Base-by-base conservation (phyloP, 305 asterid genomes). In the Euphrasia arctica region DNA sequence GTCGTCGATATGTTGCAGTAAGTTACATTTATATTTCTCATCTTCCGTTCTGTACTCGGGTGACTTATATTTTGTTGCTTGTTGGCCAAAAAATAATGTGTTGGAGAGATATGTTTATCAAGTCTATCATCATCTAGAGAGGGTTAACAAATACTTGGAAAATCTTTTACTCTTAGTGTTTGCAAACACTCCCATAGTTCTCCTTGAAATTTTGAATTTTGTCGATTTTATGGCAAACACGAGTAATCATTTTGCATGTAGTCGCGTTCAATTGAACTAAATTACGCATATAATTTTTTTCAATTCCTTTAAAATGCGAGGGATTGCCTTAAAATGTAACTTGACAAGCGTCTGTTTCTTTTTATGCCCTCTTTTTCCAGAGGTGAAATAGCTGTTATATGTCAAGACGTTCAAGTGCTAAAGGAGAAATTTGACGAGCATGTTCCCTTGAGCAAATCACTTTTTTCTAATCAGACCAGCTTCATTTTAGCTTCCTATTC, bases 361-460 rank as follows among this genome's bases (percentile, higher is more conserved):
- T 36, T 36, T 36, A 1, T 2, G 8, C 42, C 42, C 9, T 36
- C 42, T 36, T 12, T 39, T 69, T 76, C 79, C 64, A 93, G 97
- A 70, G 99, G 99, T 55, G 99, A 93, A 70, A 77, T 86, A 49
- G 90, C 85, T 55, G 96, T 86, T 45, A 83, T 88, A 74, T 87
- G 85, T 68, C 80, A 83, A 50, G 99, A 90, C 78, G 90, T 85
- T 73, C 86, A 71, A 77, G 69, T 76, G 72, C 74, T 88, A n/a
- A 90, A 90, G 75, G 85, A 85, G 77, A 86, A 75, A 69, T 82
- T 88, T 49, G 90, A 90, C 42, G 83, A 78, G 31, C 68, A 55
- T 5, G 81, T 82, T 67, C 91, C 95, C 1, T 80, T 88, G 2
- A 73, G 85, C 77, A 74, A 83, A 73, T 88, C 87, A 22, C 72